phyloP scores from a whole-genome alignment of 2,329 filamentous ascomycete species.

The Colletotrichum acutatum region DNA sequence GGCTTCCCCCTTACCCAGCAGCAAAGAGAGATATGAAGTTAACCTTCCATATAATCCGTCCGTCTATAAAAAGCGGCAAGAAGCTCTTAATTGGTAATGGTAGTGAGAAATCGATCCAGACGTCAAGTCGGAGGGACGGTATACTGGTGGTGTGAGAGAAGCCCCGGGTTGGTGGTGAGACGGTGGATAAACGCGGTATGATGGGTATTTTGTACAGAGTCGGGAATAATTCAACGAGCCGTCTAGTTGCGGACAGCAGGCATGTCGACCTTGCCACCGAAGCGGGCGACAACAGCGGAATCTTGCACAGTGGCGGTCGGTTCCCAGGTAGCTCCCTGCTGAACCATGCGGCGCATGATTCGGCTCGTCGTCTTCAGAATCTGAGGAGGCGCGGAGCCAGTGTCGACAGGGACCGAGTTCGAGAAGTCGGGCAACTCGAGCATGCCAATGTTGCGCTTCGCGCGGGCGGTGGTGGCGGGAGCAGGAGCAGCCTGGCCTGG shows the following conservation, averaged over 20 bases:
- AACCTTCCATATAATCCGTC: conserved; percentile 23
- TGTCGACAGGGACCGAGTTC: conserved; percentile 38
- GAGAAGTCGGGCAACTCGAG: conserved; percentile 38
- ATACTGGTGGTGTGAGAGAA: not conserved
- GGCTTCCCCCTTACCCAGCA: not conserved
- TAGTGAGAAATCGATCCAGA: conserved; percentile 31
- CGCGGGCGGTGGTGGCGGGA: conserved; percentile 39
- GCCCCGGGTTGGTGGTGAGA: not conserved
- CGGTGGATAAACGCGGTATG: conserved; percentile 2
- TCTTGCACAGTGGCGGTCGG: conserved; percentile 14
- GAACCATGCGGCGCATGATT: conserved; percentile 31
- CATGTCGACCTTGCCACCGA: conserved; percentile 31
- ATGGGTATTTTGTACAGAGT: conserved; percentile 30
- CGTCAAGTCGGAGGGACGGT: conserved; percentile 32
- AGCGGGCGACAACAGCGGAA: not conserved
- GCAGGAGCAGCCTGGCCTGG: conserved; percentile 36
- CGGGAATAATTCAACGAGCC: not conserved
- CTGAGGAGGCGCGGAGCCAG: conserved; percentile 8
- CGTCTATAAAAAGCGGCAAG: conserved; percentile 29
- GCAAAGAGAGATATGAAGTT: conserved; percentile 3
- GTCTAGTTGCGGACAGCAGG: conserved; percentile 27
- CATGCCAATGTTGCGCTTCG: conserved; percentile 42
- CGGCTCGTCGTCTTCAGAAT: conserved; percentile 22
- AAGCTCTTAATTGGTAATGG: conserved; percentile 19
- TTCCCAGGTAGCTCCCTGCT: conserved; percentile 15